phyloP scores from a whole-genome alignment of 805 yeast species.

The Starmerella vitae region DNA sequence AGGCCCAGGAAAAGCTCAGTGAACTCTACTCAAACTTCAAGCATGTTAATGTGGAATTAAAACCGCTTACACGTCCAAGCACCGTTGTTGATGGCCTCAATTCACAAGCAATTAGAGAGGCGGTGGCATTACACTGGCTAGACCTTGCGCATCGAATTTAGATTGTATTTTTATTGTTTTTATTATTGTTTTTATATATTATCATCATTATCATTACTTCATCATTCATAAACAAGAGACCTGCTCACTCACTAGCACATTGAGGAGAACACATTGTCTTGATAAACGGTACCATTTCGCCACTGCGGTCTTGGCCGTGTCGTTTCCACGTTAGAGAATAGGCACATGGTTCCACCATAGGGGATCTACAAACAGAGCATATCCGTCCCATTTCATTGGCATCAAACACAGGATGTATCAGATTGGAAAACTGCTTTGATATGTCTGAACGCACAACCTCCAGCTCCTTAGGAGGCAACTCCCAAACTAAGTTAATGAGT shows the following conservation, averaged over 20 bases:
- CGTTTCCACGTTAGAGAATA: slow-evolving; percentile 4
- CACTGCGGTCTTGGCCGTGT: slow-evolving; percentile 10
- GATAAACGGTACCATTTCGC: slow-evolving; percentile 10
- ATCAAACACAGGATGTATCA: slow-evolving; percentile 1
- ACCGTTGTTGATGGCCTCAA: slow-evolving; percentile 18
- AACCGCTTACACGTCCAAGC: slow-evolving; percentile 19
- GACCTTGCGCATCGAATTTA: slow-evolving; percentile 12
- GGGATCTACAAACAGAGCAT: slow-evolving; percentile 9
- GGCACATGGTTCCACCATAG: slow-evolving; percentile 6
- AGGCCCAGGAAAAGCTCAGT: slow-evolving; percentile 21
- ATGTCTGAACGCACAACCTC: background rate
- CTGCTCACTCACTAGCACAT: no score
- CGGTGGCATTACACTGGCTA: slow-evolving; percentile 21
- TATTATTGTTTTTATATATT: slow-evolving; percentile 2
- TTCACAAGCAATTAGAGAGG: slow-evolving; percentile 11
- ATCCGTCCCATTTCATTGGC: slow-evolving; percentile 7
- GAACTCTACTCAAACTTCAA: slow-evolving; percentile 19
- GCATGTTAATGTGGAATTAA: slow-evolving; percentile 17
- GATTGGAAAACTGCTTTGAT: background rate
- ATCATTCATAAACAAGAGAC: no score
- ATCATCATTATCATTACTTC: no score
- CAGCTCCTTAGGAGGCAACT: background rate
- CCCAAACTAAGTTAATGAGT: background rate
- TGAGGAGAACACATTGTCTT: no score
- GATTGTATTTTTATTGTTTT: background rate